phyloP scores from a whole-genome alignment of 202 grass and related monocot genomes.

The Setaria italica region DNA sequence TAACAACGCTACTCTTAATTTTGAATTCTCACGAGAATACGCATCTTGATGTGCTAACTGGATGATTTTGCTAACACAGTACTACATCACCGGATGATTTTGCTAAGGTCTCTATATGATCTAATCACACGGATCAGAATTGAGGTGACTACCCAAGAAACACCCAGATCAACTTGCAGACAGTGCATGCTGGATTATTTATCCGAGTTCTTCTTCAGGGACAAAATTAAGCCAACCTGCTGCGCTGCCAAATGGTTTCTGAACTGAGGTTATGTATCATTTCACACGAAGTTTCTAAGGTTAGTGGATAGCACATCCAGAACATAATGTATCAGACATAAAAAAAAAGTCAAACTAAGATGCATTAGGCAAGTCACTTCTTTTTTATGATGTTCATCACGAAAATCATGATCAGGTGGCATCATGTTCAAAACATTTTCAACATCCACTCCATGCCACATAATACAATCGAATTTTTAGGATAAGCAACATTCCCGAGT shows the following conservation, averaged over 20 bases:
- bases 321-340: background rate
- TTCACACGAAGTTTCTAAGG: background rate
- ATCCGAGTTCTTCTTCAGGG: background rate
- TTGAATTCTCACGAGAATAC: too few relatives aligned
- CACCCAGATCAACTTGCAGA: background rate
- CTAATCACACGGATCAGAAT: too few relatives aligned
- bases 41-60: too few relatives aligned
- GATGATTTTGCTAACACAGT: too few relatives aligned
- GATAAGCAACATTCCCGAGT: conserved; percentile 45
- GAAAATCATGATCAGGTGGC: conserved; percentile 38
- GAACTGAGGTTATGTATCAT: background rate
- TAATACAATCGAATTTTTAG: conserved; percentile 49
- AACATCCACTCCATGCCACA: conserved; percentile 43
- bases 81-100: too few relatives aligned
- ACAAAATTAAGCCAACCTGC: too few relatives aligned
- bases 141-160: too few relatives aligned
- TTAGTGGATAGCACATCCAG: background rate
- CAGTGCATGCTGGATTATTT: background rate
- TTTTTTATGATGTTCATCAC: conserved; percentile 32
- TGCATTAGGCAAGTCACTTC: conserved; percentile 17
- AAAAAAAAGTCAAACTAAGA: background rate
- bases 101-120: too few relatives aligned
- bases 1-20: too few relatives aligned
- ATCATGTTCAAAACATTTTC: conserved; percentile 50
- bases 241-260: background rate